Base-by-base conservation (phyloP, 768 basidiomycete species). In the Brasilioporus rufonigricans region DNA sequence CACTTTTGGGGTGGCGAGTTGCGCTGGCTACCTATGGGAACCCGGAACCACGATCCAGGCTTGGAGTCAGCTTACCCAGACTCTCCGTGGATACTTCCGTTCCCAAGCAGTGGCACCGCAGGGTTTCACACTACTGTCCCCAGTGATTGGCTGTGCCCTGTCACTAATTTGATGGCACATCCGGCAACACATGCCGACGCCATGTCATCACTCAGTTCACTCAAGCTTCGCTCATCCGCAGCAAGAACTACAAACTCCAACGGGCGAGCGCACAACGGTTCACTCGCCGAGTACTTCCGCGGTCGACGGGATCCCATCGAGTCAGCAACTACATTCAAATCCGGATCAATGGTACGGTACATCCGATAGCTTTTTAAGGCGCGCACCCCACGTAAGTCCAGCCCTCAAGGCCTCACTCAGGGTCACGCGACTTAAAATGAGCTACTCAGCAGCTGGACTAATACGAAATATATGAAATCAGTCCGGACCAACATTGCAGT, bases 281-380 rank as follows among this genome's bases (percentile, higher is more conserved):
- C 35, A 26, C 52, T 55, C 59, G 62, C 65, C 65, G 63, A 65
- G 36, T 52, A 51, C 36, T 58, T 61, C 70, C 71, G 71, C 51
- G 41, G 54, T 57, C 40, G 55, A 47, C 71, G 69, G 69, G 39
- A 45, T 56, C 7, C 47, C 48, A 55, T 53, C 56, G 5, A 66
- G 58, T 56, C 33, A 33, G 55, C n/a, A n/a, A 19, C 62, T 60
- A 39, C 62, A 58, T 61, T 63, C 60, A 51, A 57, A 57, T 40
- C 55, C 71, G 70, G 70, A 72, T 73, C 70, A 73, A 65, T 57
- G 56, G 56, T 61, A 58, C 55, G 57, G 31, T 66, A 59, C 61
- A 59, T 58, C 63, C 63, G 59, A 59, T 45, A 60, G 55, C 56
- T 61, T 16, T 60, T 57, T 57, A 58, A 57, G 56, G 50, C 52